Percentiles rank a stretch among this genome's conserved stretches.
Evolutionary conservation across 2,329 filamentous ascomycete genomes (phyloP).

Genomic region (Botrytis fragariae): DNA sequence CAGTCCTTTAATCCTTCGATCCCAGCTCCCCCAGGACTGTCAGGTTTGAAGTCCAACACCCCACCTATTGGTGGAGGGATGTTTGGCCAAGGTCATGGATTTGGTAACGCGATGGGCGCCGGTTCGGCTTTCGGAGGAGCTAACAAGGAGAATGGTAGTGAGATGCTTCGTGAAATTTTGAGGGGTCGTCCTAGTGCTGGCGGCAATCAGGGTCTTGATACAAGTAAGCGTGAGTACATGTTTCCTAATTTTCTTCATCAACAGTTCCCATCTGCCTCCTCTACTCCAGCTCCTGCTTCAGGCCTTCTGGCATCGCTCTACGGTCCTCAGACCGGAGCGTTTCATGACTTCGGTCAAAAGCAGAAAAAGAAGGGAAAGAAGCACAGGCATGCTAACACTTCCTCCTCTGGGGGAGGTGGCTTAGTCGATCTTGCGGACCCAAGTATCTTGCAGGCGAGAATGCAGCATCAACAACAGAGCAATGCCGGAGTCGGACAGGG

Average conservation of each 20-base stretch:
- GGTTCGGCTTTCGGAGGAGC: slow-evolving; percentile 58
- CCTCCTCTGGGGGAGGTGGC: slow-evolving; percentile 98
- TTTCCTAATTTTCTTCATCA: slow-evolving; percentile 88
- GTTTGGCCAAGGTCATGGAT: slow-evolving; percentile 86
- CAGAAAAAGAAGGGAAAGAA: slow-evolving; percentile 99
- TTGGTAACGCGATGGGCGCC: slow-evolving; percentile 64
- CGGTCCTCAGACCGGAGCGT: slow-evolving; percentile 78
- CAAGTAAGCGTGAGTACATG: slow-evolving; percentile 97
- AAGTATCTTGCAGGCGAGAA: slow-evolving; percentile 97
- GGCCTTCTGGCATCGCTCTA: slow-evolving; percentile 90
- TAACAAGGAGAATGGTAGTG: slow-evolving; percentile 70
- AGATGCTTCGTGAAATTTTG: slow-evolving; percentile 79
- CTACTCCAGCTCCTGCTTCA: slow-evolving; percentile 83
- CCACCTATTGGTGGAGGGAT: slow-evolving; percentile 81
- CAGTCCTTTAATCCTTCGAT: slow-evolving; percentile 83
- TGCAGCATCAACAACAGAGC: slow-evolving; percentile 83
- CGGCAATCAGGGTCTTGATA: slow-evolving; percentile 73
- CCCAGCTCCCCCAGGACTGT: slow-evolving; percentile 73
- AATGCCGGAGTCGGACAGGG: slow-evolving; percentile 83
- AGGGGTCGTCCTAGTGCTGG: slow-evolving; percentile 63
- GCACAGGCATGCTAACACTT: slow-evolving; percentile 99
- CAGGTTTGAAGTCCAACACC: slow-evolving; percentile 91
- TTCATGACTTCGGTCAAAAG: slow-evolving; percentile 91
- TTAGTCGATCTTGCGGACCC: slow-evolving; percentile 99
- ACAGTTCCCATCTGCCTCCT: slow-evolving; percentile 78